Evolutionary conservation across 495 filamentous ascomycete genomes (phyloP).

Genomic region (Xeromyces bisporus): DNA sequence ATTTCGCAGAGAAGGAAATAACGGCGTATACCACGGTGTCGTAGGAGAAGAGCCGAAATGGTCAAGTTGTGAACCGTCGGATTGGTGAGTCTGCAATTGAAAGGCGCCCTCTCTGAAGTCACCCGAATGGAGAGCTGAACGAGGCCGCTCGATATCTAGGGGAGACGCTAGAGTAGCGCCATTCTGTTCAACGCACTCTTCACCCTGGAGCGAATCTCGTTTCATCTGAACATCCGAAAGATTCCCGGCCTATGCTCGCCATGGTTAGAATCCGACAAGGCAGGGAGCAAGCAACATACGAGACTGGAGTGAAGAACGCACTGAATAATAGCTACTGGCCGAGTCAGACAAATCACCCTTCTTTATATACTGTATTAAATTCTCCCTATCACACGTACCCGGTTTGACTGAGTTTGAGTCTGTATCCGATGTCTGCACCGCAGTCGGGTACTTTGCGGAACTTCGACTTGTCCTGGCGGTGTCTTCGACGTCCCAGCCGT

Average conservation of each 20-base stretch:
- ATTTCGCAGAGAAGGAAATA: constrained; percentile 8
- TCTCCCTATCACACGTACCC: constrained; percentile 40
- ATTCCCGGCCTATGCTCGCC: too few species aligned
- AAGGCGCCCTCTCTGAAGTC: constrained; percentile 57
- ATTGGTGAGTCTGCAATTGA: constrained; percentile 8
- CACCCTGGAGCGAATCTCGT: too few species aligned
- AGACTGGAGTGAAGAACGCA: too few species aligned
- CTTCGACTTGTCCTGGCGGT: too few species aligned
- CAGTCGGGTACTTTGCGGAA: constrained; percentile 1
- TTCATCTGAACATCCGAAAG: too few species aligned
- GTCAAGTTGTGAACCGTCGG: constrained; percentile 6
- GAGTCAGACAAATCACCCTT: constrained; percentile 54
- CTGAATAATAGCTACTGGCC: too few species aligned
- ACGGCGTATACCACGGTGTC: constrained; percentile 30
- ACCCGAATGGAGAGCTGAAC: constrained; percentile 76
- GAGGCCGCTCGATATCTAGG: constrained; percentile 58
- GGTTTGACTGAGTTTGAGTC: constrained; percentile 6
- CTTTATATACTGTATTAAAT: constrained; percentile 77
- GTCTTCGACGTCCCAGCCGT: not conserved
- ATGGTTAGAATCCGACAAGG: too few species aligned
- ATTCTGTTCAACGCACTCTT: not conserved
- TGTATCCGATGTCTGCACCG: constrained; percentile 1
- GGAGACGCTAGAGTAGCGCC: constrained; percentile 16
- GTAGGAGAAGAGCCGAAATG: constrained; percentile 28
- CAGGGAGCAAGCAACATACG: too few species aligned